These are phyloP conservation scores for Trichophaea hybrida DNA, from an alignment of 2,329 filamentous ascomycete genomes.

Conservation along the genomic window DNA sequence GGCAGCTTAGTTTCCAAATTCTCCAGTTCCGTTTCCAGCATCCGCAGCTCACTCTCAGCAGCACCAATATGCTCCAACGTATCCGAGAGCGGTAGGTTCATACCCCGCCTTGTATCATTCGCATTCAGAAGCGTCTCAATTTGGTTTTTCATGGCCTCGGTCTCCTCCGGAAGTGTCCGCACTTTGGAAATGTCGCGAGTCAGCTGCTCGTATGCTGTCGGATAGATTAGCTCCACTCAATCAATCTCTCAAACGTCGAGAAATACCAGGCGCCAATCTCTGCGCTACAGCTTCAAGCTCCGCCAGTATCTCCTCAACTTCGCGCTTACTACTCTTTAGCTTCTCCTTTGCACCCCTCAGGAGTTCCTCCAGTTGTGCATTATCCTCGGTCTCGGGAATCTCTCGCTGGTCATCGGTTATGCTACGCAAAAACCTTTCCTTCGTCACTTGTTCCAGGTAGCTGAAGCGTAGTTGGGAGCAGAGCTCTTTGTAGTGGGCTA, in stretches of 20 bases:
- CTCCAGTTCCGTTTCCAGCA: slow-evolving; percentile 50
- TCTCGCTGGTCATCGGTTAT: slow-evolving; percentile 83
- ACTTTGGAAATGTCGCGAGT: slow-evolving; percentile 38
- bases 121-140: slow-evolving; percentile 36
- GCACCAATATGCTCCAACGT: slow-evolving; percentile 42
- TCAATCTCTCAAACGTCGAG: not conserved
- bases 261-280: slow-evolving; percentile 1
- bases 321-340: slow-evolving; percentile 58
- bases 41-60: slow-evolving; percentile 39
- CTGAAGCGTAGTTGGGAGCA: slow-evolving; percentile 94
- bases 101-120: slow-evolving; percentile 33
- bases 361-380: slow-evolving; percentile 59
- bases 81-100: slow-evolving; percentile 43
- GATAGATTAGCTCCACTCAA: not conserved
- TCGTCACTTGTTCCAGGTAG: slow-evolving; percentile 95
- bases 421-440: slow-evolving; percentile 89
- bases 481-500: slow-evolving; percentile 82
- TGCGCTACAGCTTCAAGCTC: slow-evolving; percentile 9
- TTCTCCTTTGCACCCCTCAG: slow-evolving; percentile 55
- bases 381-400: slow-evolving; percentile 70
- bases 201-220: slow-evolving; percentile 36
- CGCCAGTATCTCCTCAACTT: slow-evolving; percentile 16
- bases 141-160: slow-evolving; percentile 37
- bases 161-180: slow-evolving; percentile 40
- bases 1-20: slow-evolving; percentile 47